These are phyloP conservation scores for Punctularia strigosozonata DNA, from an alignment of 768 basidiomycete species.

Conservation along the genomic window DNA sequence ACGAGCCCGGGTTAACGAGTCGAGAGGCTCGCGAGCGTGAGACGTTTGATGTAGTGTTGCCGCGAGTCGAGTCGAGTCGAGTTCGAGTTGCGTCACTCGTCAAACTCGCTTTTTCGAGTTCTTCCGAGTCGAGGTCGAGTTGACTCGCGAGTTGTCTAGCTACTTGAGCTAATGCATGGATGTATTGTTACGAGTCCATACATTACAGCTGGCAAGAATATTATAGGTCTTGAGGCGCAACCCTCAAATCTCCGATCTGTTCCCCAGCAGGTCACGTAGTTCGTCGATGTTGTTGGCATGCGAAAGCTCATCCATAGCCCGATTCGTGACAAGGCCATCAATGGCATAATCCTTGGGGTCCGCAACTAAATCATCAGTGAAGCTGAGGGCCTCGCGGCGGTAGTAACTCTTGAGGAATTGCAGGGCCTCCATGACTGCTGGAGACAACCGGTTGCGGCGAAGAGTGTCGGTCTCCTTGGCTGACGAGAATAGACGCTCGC, in stretches of 20 bases:
- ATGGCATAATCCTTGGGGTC: neutral
- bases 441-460: neutral
- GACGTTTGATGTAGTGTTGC: no score
- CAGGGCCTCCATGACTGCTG: neutral
- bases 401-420: constrained; percentile 1
- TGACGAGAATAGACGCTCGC: constrained; percentile 1
- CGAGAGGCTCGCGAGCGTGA: no score
- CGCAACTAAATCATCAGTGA: neutral
- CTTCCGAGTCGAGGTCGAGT: no score
- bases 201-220: no score
- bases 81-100: no score
- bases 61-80: no score
- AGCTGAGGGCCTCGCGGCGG: neutral
- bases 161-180: no score
- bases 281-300: neutral
- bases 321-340: neutral
- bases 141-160: no score
- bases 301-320: neutral
- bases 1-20: no score
- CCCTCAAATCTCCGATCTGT: neutral
- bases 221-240: no score
- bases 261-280: neutral
- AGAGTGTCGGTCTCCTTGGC: neutral
- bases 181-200: no score
- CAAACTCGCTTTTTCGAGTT: no score